Conservation (phyloP, 768 basidiomycete species). For the Galerina marginata region DNA sequence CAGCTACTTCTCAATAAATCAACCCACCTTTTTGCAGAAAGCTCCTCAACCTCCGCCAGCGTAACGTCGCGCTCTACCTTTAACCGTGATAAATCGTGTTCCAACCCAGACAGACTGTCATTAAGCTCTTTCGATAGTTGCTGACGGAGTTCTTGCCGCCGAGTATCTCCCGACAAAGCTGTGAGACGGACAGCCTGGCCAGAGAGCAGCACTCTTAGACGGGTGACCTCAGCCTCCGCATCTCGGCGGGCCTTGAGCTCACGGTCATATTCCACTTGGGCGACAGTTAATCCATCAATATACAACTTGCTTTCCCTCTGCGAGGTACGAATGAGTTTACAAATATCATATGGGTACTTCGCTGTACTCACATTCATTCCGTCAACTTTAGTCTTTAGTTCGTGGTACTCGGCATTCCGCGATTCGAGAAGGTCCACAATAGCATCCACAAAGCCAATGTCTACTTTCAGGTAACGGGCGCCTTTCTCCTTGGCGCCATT, state of each 20-base stretch:
- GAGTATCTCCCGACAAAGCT: slow-evolving; percentile 80
- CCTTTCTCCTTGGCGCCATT: slow-evolving; percentile 64
- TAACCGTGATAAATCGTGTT: slow-evolving; percentile 85
- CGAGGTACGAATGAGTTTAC: slow-evolving; percentile 7
- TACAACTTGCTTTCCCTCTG: slow-evolving; percentile 93
- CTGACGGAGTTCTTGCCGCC: slow-evolving; percentile 78
- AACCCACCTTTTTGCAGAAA: slow-evolving; percentile 76
- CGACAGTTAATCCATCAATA: slow-evolving; percentile 90
- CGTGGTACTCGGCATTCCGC: slow-evolving; percentile 60
- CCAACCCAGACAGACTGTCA: slow-evolving; percentile 76
- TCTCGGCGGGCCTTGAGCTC: slow-evolving; percentile 89
- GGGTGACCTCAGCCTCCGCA: slow-evolving; percentile 90
- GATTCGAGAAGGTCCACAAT: slow-evolving; percentile 71
- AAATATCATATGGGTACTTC: not conserved
- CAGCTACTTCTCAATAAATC: slow-evolving; percentile 4
- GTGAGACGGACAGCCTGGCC: slow-evolving; percentile 89
- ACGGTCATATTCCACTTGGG: slow-evolving; percentile 92
- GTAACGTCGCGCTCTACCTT: slow-evolving; percentile 91
- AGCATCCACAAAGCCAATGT: slow-evolving; percentile 73
- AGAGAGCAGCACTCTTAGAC: slow-evolving; percentile 82
- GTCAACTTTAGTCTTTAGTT: slow-evolving; percentile 80
- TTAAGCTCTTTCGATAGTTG: slow-evolving; percentile 80
- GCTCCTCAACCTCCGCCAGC: slow-evolving; percentile 91
- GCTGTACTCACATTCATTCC: slow-evolving; percentile 77
- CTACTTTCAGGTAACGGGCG: slow-evolving; percentile 67